Conservation (phyloP, 352 stramenopile species). For the Globisporangium mamillatum region DNA sequence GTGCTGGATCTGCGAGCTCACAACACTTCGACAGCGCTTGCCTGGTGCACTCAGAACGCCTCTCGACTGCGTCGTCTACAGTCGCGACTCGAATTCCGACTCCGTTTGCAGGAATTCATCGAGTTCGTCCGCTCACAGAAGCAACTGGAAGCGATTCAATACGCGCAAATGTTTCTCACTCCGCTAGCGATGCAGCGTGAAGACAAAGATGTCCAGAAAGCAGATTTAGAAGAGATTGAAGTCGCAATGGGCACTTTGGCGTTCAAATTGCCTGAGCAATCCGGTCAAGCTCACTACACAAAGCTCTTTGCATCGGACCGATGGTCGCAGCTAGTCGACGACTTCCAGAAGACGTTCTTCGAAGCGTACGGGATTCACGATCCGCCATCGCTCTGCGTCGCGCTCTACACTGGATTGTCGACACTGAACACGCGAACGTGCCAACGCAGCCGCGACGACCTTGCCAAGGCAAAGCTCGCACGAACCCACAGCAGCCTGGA, state of each 20-base stretch:
- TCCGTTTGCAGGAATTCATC: conserved; percentile 76
- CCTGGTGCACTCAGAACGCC: conserved; percentile 71
- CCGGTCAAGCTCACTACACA: conserved; percentile 57
- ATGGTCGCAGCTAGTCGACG: conserved; percentile 53
- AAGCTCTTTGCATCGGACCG: conserved; percentile 60
- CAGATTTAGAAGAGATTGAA: conserved; percentile 64
- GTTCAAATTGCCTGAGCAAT: conserved; percentile 57
- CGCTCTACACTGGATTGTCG: conserved; percentile 63
- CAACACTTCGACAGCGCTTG: conserved; percentile 49
- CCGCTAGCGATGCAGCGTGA: conserved; percentile 69
- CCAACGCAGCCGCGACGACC: conserved; percentile 42
- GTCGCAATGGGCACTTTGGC: conserved; percentile 74
- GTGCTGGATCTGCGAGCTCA: conserved; percentile 47
- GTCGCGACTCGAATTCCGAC: conserved; percentile 67
- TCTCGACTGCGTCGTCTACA: conserved; percentile 67
- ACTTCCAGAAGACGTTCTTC: conserved; percentile 64
- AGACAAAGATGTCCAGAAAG: conserved; percentile 40
- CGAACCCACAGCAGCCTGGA: conserved; percentile 19
- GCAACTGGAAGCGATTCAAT: conserved; percentile 68
- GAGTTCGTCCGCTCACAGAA: conserved; percentile 74
- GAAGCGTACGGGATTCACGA: conserved; percentile 69
- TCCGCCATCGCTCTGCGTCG: conserved; percentile 61
- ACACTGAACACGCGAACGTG: conserved; percentile 76
- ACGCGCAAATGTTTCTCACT: conserved; percentile 59
- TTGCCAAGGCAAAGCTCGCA: conserved; percentile 35